Evolutionary conservation across 768 basidiomycete species (phyloP), one percentile per base, ranked within the genome.

Genomic region (Polyporus arcularius): DNA sequence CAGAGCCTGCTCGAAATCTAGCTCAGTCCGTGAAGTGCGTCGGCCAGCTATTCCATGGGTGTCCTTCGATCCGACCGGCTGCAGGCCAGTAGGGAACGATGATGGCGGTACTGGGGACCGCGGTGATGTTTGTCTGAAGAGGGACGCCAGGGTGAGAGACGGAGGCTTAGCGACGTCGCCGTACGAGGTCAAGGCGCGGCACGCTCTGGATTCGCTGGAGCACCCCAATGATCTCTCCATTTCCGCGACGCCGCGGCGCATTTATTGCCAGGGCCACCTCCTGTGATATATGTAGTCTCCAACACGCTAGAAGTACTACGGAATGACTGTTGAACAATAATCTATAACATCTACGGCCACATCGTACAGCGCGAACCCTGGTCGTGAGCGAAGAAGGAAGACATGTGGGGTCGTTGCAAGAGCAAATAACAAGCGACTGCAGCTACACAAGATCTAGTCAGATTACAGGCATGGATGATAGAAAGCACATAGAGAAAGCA

Each of bases 1-100:
- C 65, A 94, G 73, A 12, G 87, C 91, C 68, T 86, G 85, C 75
- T 94, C 92, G 66, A 94, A 94, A 71, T 92, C 90, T 70, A 88
- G 78, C 75, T 92, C 90, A 35, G 86, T 84, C 42, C 90, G 84
- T 45, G 92, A 92, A 47, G 81, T 72, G 32, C 89, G 83, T 57
- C 85, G 82, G 55, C 45, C 57, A 43, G 62, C 35, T 69, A 67
- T 52, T 70, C 73, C 74, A 68, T 69, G 72, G 53, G 72, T 53
- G 74, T 87, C 84, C 53, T 77, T 77, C 11, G 84, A 80, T 1
- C 79, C 82, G 61, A 85, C 78, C 11, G 89, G 86, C 42, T 82
- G 83, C 18, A 89, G 79, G 40, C 80, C 77, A 41, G 74, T 60
- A 4, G 82, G 76, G 63, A 81, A 86, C 4, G 84, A 72, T 4